Base-by-base conservation (phyloP, 2,329 filamentous ascomycete species). In the Arthrobotrys iridis region DNA sequence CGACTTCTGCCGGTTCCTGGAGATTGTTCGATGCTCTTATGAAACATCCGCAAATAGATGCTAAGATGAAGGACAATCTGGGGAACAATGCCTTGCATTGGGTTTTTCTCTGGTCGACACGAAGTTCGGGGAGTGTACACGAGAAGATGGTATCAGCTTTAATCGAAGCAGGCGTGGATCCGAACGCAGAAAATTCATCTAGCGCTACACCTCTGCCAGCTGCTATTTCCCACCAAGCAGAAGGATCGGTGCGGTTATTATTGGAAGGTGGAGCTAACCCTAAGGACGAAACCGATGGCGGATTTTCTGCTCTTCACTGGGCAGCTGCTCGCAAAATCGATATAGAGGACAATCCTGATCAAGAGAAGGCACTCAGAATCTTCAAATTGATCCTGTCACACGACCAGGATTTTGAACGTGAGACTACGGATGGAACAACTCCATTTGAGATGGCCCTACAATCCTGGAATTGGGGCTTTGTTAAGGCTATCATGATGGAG, bases 401-500 rank as follows among this genome's bases (percentile, higher is more conserved):
- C 22, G 60, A 64, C 41, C 8, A 24, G 18, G 26, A 28, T 6
- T 50, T 64, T 30, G 60, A 52, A 15, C 43, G 60, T 13, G 60
- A 64, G 48, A 64, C 60, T 6, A 30, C 60, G 8, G 60, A 64
- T 28, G 60, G 60, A 11, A 52, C 60, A 15, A 64, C 60, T 2
- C 60, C 60, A 13, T 45, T 64, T 0, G 60, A 64, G 3, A 35
- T 64, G 28, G 60, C 60, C 41, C 52, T 64, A 8, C 30, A 64
- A n/a, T 52, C 43, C 11, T 46, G 60, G 37, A 52, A 64, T 35
- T 64, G 60, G 60, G 45, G 43, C 10, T 64, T 64, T 11, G 60
- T 64, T 7, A 52, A 64, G 22, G 28, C 33, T 26, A 43, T 64
- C 30, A 40, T 64, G 43, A 20, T 5, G 3, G 60, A 52, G 30